These are phyloP conservation scores for Jacaranda copaia DNA, from an alignment of 257 asterid species.

Conservation along the genomic window DNA sequence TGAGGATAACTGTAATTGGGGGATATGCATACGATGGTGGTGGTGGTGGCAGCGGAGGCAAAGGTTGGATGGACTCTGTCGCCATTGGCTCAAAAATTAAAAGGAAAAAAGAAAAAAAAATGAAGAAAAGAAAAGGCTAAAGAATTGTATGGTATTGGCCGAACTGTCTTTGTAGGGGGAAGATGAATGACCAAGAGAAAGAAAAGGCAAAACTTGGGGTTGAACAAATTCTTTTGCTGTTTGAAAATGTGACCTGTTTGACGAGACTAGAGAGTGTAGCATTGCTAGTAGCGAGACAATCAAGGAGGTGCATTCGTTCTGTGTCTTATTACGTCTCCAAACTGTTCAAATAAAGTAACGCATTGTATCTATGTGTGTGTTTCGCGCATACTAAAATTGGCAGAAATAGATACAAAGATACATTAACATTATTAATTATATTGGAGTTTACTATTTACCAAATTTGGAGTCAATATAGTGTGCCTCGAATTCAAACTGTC, in stretches of 20 bases:
- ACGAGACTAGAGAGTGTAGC: conserved; percentile 17
- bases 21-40: conserved; percentile 53
- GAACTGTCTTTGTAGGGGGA: conserved; percentile 15
- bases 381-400: no score
- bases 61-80: conserved; percentile 41
- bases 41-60: conserved; percentile 37
- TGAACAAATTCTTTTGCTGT: conserved; percentile 27
- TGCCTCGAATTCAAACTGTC: no score
- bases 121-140: not conserved
- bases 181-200: conserved; percentile 37
- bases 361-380: no score
- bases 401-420: no score
- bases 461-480: no score
- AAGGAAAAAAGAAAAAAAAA: not conserved
- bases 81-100: conserved; percentile 53
- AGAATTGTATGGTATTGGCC: conserved; percentile 27
- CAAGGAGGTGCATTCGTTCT: conserved; percentile 45
- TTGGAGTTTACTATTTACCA: no score
- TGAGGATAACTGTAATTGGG: conserved; percentile 66
- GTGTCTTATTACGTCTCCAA: not conserved
- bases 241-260: conserved; percentile 30
- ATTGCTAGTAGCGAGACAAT: conserved; percentile 36
- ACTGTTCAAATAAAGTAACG: no score
- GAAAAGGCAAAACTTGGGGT: conserved; percentile 32
- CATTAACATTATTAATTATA: no score